Conservation (phyloP, 768 basidiomycete genomes). For the Russula sp. region DNA sequence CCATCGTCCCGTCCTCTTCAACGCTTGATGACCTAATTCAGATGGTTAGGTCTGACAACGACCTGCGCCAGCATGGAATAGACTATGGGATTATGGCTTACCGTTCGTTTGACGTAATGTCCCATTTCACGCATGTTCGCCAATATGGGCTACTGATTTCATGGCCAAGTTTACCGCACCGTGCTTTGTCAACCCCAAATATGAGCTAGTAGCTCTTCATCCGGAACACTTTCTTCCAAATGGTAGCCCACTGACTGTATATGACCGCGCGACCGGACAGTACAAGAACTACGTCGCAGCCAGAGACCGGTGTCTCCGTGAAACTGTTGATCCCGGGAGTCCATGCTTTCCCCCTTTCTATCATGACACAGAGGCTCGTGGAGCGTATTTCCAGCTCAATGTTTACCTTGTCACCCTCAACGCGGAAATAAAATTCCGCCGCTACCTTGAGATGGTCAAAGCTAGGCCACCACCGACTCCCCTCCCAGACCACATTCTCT, state of each 20-base stretch:
- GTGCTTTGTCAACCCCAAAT: neutral
- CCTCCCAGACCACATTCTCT: too few species aligned
- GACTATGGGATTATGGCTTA: too few species aligned
- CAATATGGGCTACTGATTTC: too few species aligned
- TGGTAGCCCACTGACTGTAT: neutral
- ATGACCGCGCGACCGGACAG: neutral
- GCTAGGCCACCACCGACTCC: too few species aligned
- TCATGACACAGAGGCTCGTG: neutral
- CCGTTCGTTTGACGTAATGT: too few species aligned
- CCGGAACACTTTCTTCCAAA: neutral
- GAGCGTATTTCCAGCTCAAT: accelerated
- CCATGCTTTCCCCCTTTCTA: neutral
- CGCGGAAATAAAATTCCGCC: neutral
- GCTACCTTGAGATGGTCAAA: neutral
- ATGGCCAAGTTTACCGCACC: neutral
- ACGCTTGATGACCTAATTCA: too few species aligned
- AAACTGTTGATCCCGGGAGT: neutral
- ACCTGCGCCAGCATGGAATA: too few species aligned
- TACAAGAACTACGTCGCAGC: neutral
- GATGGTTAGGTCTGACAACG: too few species aligned
- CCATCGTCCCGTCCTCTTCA: too few species aligned
- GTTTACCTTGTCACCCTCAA: neutral
- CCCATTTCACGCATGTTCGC: too few species aligned
- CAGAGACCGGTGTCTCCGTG: neutral
- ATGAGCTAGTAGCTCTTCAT: neutral